Evolutionary conservation across 1,284 basidiomycete genomes (phyloP).

Genomic region (Mycena sp.): DNA sequence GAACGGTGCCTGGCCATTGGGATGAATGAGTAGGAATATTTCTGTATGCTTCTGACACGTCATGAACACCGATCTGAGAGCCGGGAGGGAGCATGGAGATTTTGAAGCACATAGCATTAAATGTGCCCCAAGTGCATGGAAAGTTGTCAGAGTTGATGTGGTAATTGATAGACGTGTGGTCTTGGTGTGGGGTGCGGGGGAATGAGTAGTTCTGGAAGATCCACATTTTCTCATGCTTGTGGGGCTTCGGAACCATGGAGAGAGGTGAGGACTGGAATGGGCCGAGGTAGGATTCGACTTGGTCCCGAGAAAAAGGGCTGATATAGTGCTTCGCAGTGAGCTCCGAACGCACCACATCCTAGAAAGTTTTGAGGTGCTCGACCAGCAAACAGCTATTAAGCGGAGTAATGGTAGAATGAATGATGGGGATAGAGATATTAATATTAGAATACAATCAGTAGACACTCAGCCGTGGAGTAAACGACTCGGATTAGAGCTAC

Average conservation of each 20-base stretch:
- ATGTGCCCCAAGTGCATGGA: constrained; percentile 54
- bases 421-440: no score
- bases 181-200: background rate
- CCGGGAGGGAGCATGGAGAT: constrained; percentile 36
- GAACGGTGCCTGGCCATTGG: no score
- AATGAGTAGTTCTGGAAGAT: constrained; percentile 17
- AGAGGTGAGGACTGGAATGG: constrained; percentile 16
- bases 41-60: constrained; percentile 35
- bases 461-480: no score
- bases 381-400: no score
- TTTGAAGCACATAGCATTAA: constrained; percentile 37
- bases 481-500: no score
- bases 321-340: no score
- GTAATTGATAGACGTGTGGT: constrained; percentile 46
- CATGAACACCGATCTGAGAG: constrained; percentile 29
- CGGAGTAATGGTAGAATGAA: no score
- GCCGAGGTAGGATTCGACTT: background rate
- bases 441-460: no score
- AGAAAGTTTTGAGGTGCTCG: no score
- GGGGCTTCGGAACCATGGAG: constrained; percentile 16
- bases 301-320: no score
- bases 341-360: no score
- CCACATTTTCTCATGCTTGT: constrained; percentile 10
- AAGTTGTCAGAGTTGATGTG: constrained; percentile 44
- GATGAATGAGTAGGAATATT: constrained; percentile 25